These are phyloP conservation scores for Russula foetens DNA, from an alignment of 768 basidiomycete species.

Conservation along the genomic window DNA sequence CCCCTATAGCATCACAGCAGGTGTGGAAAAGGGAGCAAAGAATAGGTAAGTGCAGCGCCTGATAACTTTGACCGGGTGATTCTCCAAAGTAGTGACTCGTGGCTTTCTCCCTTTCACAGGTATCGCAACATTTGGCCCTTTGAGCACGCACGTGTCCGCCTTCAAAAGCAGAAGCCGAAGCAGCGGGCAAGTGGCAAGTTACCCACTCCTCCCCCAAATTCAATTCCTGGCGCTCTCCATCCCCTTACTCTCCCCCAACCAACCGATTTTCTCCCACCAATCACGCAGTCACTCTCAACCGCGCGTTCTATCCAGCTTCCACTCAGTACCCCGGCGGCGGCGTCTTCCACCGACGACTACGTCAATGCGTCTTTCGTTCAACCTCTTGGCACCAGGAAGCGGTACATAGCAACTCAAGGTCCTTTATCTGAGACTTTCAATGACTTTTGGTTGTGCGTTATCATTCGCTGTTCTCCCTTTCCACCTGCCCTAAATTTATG, in stretches of 20 bases:
- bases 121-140: slow-evolving; percentile 98
- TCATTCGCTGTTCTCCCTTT: background rate
- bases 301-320: slow-evolving; percentile 10
- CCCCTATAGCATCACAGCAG: slow-evolving; percentile 92
- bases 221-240: slow-evolving; percentile 8
- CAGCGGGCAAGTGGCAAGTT: background rate
- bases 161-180: slow-evolving; percentile 28
- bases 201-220: background rate
- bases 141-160: slow-evolving; percentile 83
- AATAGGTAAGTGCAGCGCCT: slow-evolving; percentile 53
- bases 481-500: background rate
- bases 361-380: slow-evolving; percentile 94
- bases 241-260: slow-evolving; percentile 11
- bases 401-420: slow-evolving; percentile 95
- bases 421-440: slow-evolving; percentile 81
- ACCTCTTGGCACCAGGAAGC: slow-evolving; percentile 69
- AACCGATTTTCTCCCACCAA: slow-evolving; percentile 16
- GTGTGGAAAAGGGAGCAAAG: slow-evolving; percentile 89
- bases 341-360: slow-evolving; percentile 66
- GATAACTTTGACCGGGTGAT: background rate
- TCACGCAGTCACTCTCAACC: background rate
- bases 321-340: slow-evolving; percentile 7
- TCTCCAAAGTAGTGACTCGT: background rate
- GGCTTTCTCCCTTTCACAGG: slow-evolving; percentile 31
- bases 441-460: slow-evolving; percentile 89